Conservation (phyloP, 768 basidiomycete species). For the Lentinula edodes region DNA sequence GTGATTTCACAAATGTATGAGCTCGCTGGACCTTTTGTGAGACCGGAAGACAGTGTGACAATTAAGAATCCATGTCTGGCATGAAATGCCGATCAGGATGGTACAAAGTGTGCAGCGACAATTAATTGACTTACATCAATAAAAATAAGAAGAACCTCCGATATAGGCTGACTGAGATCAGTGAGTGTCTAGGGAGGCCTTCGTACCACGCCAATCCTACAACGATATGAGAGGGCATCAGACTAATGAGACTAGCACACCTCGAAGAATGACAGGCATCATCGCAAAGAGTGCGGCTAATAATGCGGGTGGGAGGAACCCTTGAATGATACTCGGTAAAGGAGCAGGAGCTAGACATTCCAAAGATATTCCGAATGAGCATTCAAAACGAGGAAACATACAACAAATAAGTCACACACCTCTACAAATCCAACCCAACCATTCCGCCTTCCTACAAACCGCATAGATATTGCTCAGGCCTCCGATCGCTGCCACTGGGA, state of each 20-base stretch:
- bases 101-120: background rate
- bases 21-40: constrained; percentile 32
- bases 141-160: constrained; percentile 67
- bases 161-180: constrained; percentile 69
- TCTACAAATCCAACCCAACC: constrained; percentile 55
- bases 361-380: background rate
- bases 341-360: constrained; percentile 25
- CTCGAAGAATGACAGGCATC: constrained; percentile 51
- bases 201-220: constrained; percentile 59
- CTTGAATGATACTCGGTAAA: constrained; percentile 52
- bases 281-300: constrained; percentile 59
- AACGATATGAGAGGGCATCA: constrained; percentile 2
- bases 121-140: constrained; percentile 34
- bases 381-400: background rate
- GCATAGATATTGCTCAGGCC: constrained; percentile 53
- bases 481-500: constrained; percentile 64
- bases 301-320: constrained; percentile 60
- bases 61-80: constrained; percentile 65
- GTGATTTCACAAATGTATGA: background rate
- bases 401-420: constrained; percentile 15
- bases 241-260: constrained; percentile 26
- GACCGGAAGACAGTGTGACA: constrained; percentile 57
- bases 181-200: constrained; percentile 62
- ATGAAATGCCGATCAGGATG: background rate
- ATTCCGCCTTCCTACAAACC: constrained; percentile 43